These are phyloP conservation scores for Ormosia emarginata DNA, from an alignment of 306 rosid species.

Conservation along the genomic window DNA sequence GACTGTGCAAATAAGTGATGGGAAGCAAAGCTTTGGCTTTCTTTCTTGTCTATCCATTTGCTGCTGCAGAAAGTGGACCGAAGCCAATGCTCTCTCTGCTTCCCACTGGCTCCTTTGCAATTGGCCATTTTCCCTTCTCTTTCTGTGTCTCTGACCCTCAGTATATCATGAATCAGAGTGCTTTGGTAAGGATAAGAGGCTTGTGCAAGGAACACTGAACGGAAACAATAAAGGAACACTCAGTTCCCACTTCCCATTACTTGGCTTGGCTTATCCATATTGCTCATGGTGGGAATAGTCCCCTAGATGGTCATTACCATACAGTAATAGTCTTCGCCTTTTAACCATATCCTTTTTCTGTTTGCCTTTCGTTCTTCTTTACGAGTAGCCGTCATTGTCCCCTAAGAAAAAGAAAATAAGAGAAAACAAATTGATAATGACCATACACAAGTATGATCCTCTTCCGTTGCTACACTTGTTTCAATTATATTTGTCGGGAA, in stretches of 20 bases:
- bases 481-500: too few relatives aligned
- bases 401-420: neutral
- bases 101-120: conserved; percentile 4
- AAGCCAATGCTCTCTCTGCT: conserved; percentile 5
- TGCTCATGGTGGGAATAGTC: conserved; percentile 49
- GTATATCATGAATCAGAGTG: conserved; percentile 17
- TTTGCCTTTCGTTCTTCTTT: conserved; percentile 22
- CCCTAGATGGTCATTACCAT: conserved; percentile 19
- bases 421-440: conserved; percentile 36
- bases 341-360: conserved; percentile 17
- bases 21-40: conserved; percentile 42
- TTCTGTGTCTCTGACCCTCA: neutral
- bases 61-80: conserved; percentile 30
- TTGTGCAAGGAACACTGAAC: neutral
- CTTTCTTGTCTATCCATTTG: conserved; percentile 44
- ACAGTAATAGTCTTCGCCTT: conserved; percentile 31
- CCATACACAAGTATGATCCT: conserved; percentile 27
- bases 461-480: neutral
- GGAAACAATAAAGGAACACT: conserved; percentile 9
- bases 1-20: conserved; percentile 64
- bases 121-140: neutral
- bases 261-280: conserved; percentile 44
- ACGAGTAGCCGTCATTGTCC: conserved; percentile 37
- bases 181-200: conserved; percentile 29
- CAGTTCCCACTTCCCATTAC: conserved; percentile 16